Conservation (phyloP, 1,284 basidiomycete species). For the Tilletia walkeri region DNA sequence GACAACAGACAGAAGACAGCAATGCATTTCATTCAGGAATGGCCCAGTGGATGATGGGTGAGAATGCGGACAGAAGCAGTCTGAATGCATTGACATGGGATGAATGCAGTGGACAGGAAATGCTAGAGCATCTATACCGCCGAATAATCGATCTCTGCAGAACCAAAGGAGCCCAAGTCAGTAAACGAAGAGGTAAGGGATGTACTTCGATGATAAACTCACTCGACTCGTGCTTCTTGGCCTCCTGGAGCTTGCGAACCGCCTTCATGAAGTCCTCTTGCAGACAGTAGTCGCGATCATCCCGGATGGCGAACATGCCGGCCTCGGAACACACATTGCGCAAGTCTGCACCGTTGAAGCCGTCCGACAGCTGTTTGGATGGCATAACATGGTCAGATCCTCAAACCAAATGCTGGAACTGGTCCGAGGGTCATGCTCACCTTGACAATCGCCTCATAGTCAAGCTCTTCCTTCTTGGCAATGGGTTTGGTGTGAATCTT, state of each 20-base stretch:
- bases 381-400: background rate
- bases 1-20: no score
- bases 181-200: background rate
- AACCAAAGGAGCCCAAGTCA: background rate
- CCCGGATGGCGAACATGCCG: conserved; percentile 98
- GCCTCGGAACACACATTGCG: conserved; percentile 97
- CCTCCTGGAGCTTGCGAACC: conserved; percentile 88
- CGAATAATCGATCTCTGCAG: conserved; percentile 16
- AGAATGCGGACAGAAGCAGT: no score
- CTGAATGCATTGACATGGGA: no score
- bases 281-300: conserved; percentile 64
- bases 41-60: no score
- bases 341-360: conserved; percentile 65
- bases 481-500: conserved; percentile 95
- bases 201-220: background rate
- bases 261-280: conserved; percentile 95
- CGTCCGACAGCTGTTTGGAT: conserved; percentile 65
- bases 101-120: background rate
- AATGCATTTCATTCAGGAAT: no score
- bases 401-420: no score
- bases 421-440: background rate
- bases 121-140: background rate
- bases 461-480: conserved; percentile 74
- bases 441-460: conserved; percentile 78
- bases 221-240: conserved; percentile 54